Evolutionary conservation across 2,329 filamentous ascomycete genomes (phyloP), one percentile per base, ranked within the genome.

Genomic region (Pseudocercospora fijiensis): DNA sequence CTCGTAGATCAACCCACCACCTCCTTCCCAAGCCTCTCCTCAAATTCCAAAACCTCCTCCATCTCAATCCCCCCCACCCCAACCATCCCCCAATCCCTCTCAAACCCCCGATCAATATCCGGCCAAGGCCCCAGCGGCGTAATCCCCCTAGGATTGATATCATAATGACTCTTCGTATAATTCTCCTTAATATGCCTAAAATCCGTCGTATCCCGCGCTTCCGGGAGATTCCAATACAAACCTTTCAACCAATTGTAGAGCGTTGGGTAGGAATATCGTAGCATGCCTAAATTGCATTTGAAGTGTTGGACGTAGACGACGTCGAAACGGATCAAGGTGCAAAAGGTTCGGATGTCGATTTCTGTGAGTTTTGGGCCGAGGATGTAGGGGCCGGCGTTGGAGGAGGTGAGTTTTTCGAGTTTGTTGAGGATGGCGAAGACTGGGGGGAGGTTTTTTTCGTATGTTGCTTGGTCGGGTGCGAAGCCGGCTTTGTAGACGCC

Each of bases 111-210:
- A 67, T 87, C 84, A 7, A 88, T 79, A 64, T 86, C 75, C 1
- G 86, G 86, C 69, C 79, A 87, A 0, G 86, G 86, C 0, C 86
- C 86, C 66, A 86, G 71, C 0, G 86, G 86, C n/a, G 85, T 88
- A 67, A 89, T 88, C 1, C 80, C 82, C 47, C 81, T 79, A 0
- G 86, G 86, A 67, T 88, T 88, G 64, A 88, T 83, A 64, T 84
- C 82, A 3, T 68, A 69, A 69, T 88, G 85, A 61, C 82, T 85
- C 75, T 88, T 88, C 11, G 85, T 84, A 65, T 85, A 85, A 66
- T 87, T 88, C 73, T 90, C 87, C 75, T 89, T 90, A 72, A 89
- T 89, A 70, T 90, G 87, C 65, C 76, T 82, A 67, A 89, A 89
- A 65, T 89, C 79, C 0, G 87, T 89, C 16, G 84, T 86, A 68